Percentiles rank a stretch among this genome's conserved stretches.
These are phyloP conservation scores for Chlorella vulgaris DNA, from an alignment of 139 green algal species.

Conservation along the genomic window DNA sequence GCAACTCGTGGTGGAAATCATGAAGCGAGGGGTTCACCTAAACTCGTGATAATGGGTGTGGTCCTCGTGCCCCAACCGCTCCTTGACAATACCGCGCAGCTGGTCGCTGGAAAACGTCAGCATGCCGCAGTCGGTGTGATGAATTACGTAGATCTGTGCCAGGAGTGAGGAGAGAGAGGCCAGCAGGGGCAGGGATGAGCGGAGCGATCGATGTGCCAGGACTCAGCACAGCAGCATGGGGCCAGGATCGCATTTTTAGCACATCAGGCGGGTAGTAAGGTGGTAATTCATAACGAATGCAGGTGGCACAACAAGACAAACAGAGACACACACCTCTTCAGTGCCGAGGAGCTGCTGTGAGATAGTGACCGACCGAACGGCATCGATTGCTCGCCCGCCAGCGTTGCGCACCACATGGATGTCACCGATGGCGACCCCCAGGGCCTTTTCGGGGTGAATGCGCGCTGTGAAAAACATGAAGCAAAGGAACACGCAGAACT, in stretches of 20 bases:
- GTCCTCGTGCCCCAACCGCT: conserved; percentile 48
- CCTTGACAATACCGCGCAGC: conserved; percentile 51
- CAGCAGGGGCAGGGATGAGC: not conserved
- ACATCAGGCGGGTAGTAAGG: not conserved
- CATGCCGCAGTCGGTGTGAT: conserved; percentile 76
- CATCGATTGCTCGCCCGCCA: conserved; percentile 60
- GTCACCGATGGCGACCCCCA: conserved; percentile 61
- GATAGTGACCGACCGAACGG: conserved; percentile 65
- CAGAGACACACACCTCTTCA: conserved; percentile 60
- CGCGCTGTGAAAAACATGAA: conserved; percentile 10
- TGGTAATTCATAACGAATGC: not conserved
- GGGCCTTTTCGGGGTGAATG: conserved; percentile 48
- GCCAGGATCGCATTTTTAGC: no score
- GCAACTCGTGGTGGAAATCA: no score
- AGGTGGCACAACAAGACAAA: no score
- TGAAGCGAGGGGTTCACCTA: not conserved
- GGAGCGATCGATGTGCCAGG: no score
- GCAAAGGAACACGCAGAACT: not conserved
- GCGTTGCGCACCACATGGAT: conserved; percentile 70
- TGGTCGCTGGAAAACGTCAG: conserved; percentile 35
- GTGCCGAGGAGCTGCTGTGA: conserved; percentile 73
- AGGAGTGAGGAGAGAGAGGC: not conserved
- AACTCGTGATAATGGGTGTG: conserved; percentile 58
- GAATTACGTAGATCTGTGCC: conserved; percentile 50
- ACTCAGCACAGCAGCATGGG: not conserved